Evolutionary conservation across 371 early-diverging fungal species (phyloP).

Genomic region (Massospora cicadina): DNA sequence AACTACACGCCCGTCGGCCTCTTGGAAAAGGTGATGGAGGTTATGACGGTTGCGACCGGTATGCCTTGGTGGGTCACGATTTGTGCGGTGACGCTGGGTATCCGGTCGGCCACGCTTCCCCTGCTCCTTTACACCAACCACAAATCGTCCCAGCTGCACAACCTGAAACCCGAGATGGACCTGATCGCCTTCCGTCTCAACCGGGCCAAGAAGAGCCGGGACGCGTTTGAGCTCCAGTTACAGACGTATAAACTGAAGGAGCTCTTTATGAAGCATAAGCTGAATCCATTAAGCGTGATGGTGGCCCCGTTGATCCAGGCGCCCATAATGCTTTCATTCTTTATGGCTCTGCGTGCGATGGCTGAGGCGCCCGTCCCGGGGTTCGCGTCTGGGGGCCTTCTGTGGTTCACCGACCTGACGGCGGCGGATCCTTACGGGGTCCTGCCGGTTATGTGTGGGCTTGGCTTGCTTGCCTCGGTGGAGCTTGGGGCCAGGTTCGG

Average conservation of each 20-base stretch:
- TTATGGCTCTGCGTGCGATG: conserved; percentile 69
- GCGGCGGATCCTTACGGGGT: conserved; percentile 63
- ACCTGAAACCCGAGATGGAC: conserved; percentile 56
- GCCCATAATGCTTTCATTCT: conserved; percentile 81
- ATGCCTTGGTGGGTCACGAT: conserved; percentile 92
- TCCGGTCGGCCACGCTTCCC: conserved; percentile 58
- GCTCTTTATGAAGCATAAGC: conserved; percentile 41
- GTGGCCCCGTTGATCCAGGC: conserved; percentile 47
- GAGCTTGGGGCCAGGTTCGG: conserved; percentile 46
- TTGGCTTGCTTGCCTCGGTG: conserved; percentile 52
- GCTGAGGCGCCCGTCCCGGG: conserved; percentile 67
- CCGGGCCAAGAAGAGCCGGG: conserved; percentile 31
- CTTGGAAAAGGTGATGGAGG: conserved; percentile 55
- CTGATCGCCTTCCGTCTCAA: conserved; percentile 44
- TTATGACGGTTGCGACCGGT: conserved; percentile 57
- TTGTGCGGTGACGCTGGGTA: conserved; percentile 39
- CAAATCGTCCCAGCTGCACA: conserved; percentile 45
- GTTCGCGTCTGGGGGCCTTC: conserved; percentile 49
- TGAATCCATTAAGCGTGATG: conserved; percentile 42
- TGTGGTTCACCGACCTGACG: conserved; percentile 73
- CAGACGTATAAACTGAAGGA: conserved; percentile 31
- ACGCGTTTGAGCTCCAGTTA: conserved; percentile 30
- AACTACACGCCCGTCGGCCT: conserved; percentile 60
- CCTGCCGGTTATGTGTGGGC: conserved; percentile 55
- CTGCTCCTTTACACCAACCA: conserved; percentile 56